Base-by-base conservation (phyloP, 805 yeast genomes). In the Gaillardinia entomophila region DNA sequence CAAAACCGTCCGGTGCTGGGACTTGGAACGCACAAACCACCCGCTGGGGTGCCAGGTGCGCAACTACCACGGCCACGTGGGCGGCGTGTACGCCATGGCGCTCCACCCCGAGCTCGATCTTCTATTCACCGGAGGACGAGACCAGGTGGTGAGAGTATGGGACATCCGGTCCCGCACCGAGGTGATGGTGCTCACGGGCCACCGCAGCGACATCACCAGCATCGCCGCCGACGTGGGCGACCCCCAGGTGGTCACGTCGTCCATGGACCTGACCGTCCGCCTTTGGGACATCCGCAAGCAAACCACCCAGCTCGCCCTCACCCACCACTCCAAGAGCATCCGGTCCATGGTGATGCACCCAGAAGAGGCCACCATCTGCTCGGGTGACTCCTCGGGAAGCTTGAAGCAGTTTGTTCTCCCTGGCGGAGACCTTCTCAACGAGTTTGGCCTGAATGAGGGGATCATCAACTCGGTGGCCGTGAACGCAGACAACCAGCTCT, bases 1-100 rank as follows among this genome's bases (percentile, higher is more conserved):
- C 55, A 89, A 89, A 54, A 71, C 88, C 16, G 86, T 88, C 7
- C 77, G 86, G 51, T 89, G 97, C 57, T 92, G 97, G 97, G 99
- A 92, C 62, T 67, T 92, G 44, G 97, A 90, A 55, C 75, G 78
- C 48, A 86, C 89, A 46, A 76, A 76, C 44, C 77, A 85, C 2
- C 40, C 54, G 2, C 49, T 60, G 11, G 72, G 72, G 8, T 61
- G 68, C 38, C 66, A 62, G 43, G 74, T 88, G 3, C 66, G 97
- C 35, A 87, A 88, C 46, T 92, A 86, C 56, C 94, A 89, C 59
- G 99, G 98, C 3, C 98, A 92, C 60, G 66, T 86, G 16, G 85
- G 95, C 19, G 94, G 95, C 3, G 85, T 92, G 2, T 87, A 86
- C 49, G 69, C 94, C 0, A 67, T 89, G 27, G 90, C 79, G 36